phyloP scores from a whole-genome alignment of 129 eudicot species.

The Glebionis coronaria region DNA sequence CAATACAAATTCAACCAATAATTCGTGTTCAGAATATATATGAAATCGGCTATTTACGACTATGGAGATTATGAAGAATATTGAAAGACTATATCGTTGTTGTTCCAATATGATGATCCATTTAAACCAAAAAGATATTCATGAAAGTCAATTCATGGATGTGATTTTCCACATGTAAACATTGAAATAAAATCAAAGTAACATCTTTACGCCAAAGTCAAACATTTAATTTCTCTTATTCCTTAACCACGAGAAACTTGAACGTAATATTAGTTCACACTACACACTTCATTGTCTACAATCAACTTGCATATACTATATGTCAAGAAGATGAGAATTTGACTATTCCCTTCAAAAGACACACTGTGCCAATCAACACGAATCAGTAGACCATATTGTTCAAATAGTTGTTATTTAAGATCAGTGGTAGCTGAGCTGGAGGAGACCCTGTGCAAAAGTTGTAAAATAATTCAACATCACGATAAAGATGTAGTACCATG shows the following conservation, averaged over 20 bases:
- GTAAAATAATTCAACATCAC: too few relatives aligned
- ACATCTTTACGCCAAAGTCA: neutral
- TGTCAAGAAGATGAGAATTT: neutral
- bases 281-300: neutral
- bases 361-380: too few relatives aligned
- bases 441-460: too few relatives aligned
- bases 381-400: too few relatives aligned
- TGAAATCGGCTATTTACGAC: neutral
- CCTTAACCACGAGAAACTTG: slow-evolving; percentile 2
- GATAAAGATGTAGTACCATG: too few relatives aligned
- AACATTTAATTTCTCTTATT: neutral
- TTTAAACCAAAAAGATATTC: too few relatives aligned
- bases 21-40: neutral
- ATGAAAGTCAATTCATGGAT: neutral
- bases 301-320: neutral
- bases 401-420: too few relatives aligned
- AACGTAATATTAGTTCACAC: neutral
- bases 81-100: too few relatives aligned
- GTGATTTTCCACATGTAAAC: neutral
- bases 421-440: too few relatives aligned
- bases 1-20: neutral
- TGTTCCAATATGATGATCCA: too few relatives aligned
- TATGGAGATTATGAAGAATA: neutral
- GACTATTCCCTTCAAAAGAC: neutral
- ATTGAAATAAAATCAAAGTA: neutral